phyloP scores from a whole-genome alignment of 1,284 basidiomycete genomes.

The Gymnopus androsaceus region DNA sequence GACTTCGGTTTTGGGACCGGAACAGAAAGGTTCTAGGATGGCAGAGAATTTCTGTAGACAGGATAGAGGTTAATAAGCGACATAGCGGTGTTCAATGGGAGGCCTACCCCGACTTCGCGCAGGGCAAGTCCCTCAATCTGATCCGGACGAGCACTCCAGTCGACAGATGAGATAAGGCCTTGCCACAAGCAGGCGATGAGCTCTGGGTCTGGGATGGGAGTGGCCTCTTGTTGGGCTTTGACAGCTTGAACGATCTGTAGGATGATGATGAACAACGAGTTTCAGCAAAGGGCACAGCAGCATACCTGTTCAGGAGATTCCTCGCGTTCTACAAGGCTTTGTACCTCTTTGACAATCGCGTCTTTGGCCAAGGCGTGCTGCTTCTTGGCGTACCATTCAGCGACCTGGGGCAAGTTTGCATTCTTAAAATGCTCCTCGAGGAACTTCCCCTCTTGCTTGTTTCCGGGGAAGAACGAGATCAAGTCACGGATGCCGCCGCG shows the following conservation, averaged over 20 bases:
- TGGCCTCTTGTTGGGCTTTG: conserved; percentile 67
- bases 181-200: conserved; percentile 90
- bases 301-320: conserved; percentile 67
- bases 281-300: conserved; percentile 16
- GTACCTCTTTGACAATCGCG: conserved; percentile 62
- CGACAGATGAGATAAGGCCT: conserved; percentile 83
- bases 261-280: conserved; percentile 6
- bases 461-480: conserved; percentile 82
- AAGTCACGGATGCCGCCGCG: conserved; percentile 87
- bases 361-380: conserved; percentile 78
- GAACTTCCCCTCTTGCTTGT: conserved; percentile 71
- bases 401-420: conserved; percentile 74
- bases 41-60: conserved; percentile 71
- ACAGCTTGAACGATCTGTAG: conserved; percentile 74
- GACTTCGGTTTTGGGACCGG: conserved; percentile 86
- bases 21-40: conserved; percentile 87
- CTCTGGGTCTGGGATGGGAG: conserved; percentile 79
- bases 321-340: conserved; percentile 58
- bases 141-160: conserved; percentile 86
- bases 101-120: conserved; percentile 80
- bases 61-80: conserved; percentile 6
- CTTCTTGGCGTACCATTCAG: conserved; percentile 91
- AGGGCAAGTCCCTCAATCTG: conserved; percentile 86
- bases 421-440: conserved; percentile 88
- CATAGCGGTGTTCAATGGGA: conserved; percentile 8